phyloP scores from a whole-genome alignment of 805 yeast genomes.

The Ogataea methanolica region DNA sequence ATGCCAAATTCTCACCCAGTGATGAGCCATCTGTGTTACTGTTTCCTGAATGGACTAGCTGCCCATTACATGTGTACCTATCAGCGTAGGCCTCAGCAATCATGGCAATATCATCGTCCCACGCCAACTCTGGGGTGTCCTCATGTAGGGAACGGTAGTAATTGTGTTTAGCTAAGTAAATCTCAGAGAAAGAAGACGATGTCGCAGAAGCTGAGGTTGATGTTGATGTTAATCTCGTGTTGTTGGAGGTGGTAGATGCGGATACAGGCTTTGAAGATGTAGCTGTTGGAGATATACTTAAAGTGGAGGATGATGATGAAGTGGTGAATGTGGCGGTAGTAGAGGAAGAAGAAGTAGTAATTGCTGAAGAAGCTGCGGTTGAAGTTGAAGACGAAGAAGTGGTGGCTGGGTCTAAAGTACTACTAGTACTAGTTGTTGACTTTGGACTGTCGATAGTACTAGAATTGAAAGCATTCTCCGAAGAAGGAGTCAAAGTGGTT shows the following conservation, averaged over 20 bases:
- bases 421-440: constrained; percentile 1
- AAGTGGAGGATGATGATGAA: constrained; percentile 19
- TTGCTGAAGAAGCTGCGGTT: constrained; percentile 8
- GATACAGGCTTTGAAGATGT: constrained; percentile 19
- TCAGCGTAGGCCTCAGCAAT: constrained; percentile 58
- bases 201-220: constrained; percentile 16
- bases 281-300: constrained; percentile 16
- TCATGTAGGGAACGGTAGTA: constrained; percentile 46
- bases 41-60: constrained; percentile 58
- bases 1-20: constrained; percentile 75
- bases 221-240: constrained; percentile 16
- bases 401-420: not conserved
- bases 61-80: constrained; percentile 50
- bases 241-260: constrained; percentile 22
- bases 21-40: constrained; percentile 39
- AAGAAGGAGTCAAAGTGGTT: constrained; percentile 9
- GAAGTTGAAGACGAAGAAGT: constrained; percentile 8
- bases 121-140: constrained; percentile 43
- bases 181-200: constrained; percentile 32
- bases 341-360: constrained; percentile 5
- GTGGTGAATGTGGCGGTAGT: constrained; percentile 20
- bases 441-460: not conserved
- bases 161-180: constrained; percentile 60
- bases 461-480: too few species aligned
- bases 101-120: constrained; percentile 49